Conservation (phyloP, 2,329 filamentous ascomycete genomes). For the Fusarium lyarnte region DNA sequence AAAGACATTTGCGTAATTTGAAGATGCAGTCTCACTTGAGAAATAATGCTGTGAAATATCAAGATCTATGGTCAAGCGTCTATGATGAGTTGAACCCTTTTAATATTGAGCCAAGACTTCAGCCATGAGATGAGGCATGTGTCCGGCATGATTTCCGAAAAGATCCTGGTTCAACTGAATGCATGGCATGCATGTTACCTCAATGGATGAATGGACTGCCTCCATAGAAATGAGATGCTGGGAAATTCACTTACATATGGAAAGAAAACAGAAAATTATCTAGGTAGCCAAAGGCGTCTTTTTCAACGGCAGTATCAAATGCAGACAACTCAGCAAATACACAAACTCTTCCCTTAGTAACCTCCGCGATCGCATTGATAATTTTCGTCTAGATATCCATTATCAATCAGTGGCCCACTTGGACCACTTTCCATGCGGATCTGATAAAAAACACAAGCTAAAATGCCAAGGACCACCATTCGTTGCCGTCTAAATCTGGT, state of each 20-base stretch:
- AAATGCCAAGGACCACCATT: slow-evolving; percentile 36
- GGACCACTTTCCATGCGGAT: slow-evolving; percentile 19
- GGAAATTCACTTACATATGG: background rate
- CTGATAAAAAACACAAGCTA: slow-evolving; percentile 35
- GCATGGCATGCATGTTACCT: background rate
- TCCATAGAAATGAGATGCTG: too few relatives aligned
- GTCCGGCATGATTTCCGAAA: slow-evolving; percentile 12
- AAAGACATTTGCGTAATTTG: background rate
- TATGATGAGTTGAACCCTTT: background rate
- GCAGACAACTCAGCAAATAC: background rate
- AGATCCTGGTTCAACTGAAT: slow-evolving; percentile 7
- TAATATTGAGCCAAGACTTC: slow-evolving; percentile 8
- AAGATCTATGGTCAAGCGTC: background rate
- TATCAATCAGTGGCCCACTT: slow-evolving; percentile 34
- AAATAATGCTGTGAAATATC: background rate
- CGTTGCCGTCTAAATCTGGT: slow-evolving; percentile 7
- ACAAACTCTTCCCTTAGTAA: background rate
- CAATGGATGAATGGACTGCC: background rate
- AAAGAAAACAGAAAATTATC: background rate
- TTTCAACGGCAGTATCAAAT: background rate
- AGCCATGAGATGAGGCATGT: slow-evolving; percentile 6
- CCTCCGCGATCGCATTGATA: slow-evolving; percentile 17
- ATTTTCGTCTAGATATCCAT: slow-evolving; percentile 21
- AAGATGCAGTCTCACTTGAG: background rate
- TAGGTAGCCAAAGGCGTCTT: background rate